phyloP scores from a whole-genome alignment of 1,284 basidiomycete genomes.

The Gomphus sp. region DNA sequence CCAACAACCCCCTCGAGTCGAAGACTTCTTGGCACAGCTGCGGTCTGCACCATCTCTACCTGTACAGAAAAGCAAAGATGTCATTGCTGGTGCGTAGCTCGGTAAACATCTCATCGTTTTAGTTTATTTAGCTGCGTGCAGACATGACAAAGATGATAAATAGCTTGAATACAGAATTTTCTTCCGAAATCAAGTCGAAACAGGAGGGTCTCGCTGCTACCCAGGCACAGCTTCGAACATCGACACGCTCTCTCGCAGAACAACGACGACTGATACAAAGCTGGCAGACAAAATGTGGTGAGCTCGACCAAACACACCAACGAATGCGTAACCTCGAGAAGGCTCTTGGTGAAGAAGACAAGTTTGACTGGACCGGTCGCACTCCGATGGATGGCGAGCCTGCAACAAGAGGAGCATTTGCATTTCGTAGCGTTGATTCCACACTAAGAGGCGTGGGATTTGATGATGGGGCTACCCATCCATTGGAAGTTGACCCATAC shows the following conservation, averaged over 20 bases:
- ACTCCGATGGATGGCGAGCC: constrained; percentile 50
- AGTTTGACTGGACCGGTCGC: constrained; percentile 86
- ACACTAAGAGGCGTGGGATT: constrained; percentile 43
- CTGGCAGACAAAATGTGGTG: constrained; percentile 62
- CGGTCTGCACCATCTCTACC: constrained; percentile 64
- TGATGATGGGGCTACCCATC: constrained; percentile 50
- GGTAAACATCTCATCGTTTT: background rate
- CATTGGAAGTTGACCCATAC: constrained; percentile 54
- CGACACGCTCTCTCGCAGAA: constrained; percentile 85
- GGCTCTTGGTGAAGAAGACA: constrained; percentile 67
- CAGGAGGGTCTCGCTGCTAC: constrained; percentile 80
- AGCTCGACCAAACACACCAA: constrained; percentile 71
- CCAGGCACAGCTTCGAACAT: constrained; percentile 79
- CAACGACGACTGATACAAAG: constrained; percentile 76
- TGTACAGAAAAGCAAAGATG: constrained; percentile 83
- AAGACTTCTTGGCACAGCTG: constrained; percentile 65
- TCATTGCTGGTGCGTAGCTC: constrained; percentile 60
- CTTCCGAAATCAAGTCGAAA: constrained; percentile 78
- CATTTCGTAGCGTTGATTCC: constrained; percentile 54
- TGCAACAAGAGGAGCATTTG: constrained; percentile 43
- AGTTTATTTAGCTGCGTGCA: constrained; percentile 20
- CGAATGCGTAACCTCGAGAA: constrained; percentile 75
- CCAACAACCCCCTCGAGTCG: constrained; percentile 43
- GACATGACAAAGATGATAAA: constrained; percentile 85
- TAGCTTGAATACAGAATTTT: constrained; percentile 69